Evolutionary conservation across 1,139 yeast species (phyloP), one percentile per base, ranked within the genome.

Genomic region (Blastobotrys aristatus): DNA sequence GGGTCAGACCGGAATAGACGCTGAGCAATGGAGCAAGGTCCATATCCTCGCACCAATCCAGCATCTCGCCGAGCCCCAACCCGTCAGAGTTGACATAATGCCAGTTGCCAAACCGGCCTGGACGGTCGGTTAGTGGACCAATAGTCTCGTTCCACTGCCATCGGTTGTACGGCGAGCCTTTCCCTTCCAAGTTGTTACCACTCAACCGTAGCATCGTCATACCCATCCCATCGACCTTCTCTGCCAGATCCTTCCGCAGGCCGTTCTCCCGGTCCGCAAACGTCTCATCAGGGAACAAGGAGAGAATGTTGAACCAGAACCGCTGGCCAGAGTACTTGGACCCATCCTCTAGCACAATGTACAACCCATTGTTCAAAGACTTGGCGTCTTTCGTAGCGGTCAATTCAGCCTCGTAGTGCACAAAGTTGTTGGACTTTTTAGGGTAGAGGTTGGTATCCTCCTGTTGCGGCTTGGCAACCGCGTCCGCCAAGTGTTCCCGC

Each of bases 1-100:
- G 22, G 8, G 39, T 40, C 20, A 35, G 40, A 16, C 45, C 48
- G 13, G 33, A 30, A 24, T 40, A 46, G n/a, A 46, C 44, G 14
- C 45, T 39, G 6, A 46, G 33, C 2, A 46, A 26, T 22, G 48
- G 48, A 4, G 24, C 40, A 26, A 46, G 14, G 16, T 36, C 21
- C 45, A 46, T 40, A 37, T 46, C 48, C 17, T 46, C 48, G 22
- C 45, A 40, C 45, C 45, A 46, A 18, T 46, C 45, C 14, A 46
- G 34, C 31, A 22, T 33, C 27, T 46, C 48, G 5, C 35, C 33
- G 6, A 46, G 14, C 1, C 48, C 48, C 13, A 46, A 18, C 4
- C 45, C 45, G 26, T 46, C 42, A n/a, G 48, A 32, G 34, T 36
- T 46, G 17, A 37, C 33, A 18, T 46, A 46, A 1, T 16, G 10